phyloP scores from a whole-genome alignment of 352 stramenopile genomes.

The Phytophthora citricola region DNA sequence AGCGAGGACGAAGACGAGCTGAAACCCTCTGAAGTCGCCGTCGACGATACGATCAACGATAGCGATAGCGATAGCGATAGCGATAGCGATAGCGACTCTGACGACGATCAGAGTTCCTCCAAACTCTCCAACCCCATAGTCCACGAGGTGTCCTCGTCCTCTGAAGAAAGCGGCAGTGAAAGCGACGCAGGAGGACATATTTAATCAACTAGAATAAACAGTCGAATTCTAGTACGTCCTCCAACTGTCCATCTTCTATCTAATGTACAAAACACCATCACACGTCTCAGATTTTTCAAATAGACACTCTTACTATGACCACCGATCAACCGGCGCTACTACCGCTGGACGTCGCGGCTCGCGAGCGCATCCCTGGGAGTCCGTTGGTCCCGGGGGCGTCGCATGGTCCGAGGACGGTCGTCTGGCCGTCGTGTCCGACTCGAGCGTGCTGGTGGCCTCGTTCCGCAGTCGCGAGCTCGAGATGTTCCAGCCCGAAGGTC shows the following conservation, averaged over 20 bases:
- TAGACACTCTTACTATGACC: slow-evolving; percentile 19
- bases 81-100: background rate
- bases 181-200: slow-evolving; percentile 29
- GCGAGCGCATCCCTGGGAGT: slow-evolving; percentile 80
- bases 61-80: background rate
- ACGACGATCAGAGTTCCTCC: background rate
- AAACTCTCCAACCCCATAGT: background rate
- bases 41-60: background rate
- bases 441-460: slow-evolving; percentile 79
- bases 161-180: slow-evolving; percentile 11
- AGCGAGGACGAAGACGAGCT: slow-evolving; percentile 13
- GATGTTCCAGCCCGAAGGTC: slow-evolving; percentile 81
- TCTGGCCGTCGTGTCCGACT: slow-evolving; percentile 74
- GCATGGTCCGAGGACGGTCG: slow-evolving; percentile 78
- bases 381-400: slow-evolving; percentile 70
- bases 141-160: slow-evolving; percentile 1
- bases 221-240: background rate
- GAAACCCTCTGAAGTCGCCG: background rate
- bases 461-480: slow-evolving; percentile 83
- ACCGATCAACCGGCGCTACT: slow-evolving; percentile 30
- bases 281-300: slow-evolving; percentile 19
- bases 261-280: slow-evolving; percentile 14
- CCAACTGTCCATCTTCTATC: slow-evolving; percentile 1
- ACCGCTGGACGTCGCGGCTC: slow-evolving; percentile 42
- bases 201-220: slow-evolving; percentile 32